Conservation (phyloP, 1,284 basidiomycete genomes). For the Uromyces viciae-fabae region DNA sequence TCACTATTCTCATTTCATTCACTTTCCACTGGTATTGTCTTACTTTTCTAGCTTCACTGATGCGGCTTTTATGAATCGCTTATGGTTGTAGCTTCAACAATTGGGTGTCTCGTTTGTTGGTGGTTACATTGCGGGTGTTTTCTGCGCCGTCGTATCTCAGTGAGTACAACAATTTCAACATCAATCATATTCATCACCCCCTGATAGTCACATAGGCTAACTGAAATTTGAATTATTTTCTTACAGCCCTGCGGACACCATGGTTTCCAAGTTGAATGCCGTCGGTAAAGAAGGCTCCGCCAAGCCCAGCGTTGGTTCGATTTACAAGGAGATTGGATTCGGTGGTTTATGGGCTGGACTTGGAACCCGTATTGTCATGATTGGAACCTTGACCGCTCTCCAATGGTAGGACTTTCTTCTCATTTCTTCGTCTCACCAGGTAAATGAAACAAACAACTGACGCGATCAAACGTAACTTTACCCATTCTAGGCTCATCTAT, state of each 20-base stretch:
- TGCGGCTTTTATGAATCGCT: neutral
- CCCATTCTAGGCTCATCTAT: conserved; percentile 50
- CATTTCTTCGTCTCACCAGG: neutral
- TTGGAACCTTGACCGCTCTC: conserved; percentile 53
- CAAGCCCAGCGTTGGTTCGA: conserved; percentile 52
- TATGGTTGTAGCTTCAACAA: conserved; percentile 50
- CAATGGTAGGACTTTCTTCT: conserved; percentile 48
- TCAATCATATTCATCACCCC: neutral
- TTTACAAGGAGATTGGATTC: conserved; percentile 54
- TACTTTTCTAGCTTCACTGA: neutral
- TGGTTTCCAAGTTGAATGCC: conserved; percentile 54
- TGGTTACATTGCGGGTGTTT: conserved; percentile 54
- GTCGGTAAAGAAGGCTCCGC: conserved; percentile 50
- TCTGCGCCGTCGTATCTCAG: conserved; percentile 53
- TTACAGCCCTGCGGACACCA: conserved; percentile 52
- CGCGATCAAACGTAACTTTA: neutral
- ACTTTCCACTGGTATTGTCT: neutral
- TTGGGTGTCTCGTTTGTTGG: conserved; percentile 50
- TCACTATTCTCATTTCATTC: neutral
- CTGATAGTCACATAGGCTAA: conserved; percentile 14
- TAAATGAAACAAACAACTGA: neutral
- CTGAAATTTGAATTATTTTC: neutral
- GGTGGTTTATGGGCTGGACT: conserved; percentile 53
- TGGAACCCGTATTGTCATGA: conserved; percentile 51
- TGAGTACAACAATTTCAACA: conserved; percentile 5